Percentiles rank a stretch among this genome's conserved stretches.
Conservation (phyloP, 169 alveolate genomes). For the Cryptosporidium canis region DNA sequence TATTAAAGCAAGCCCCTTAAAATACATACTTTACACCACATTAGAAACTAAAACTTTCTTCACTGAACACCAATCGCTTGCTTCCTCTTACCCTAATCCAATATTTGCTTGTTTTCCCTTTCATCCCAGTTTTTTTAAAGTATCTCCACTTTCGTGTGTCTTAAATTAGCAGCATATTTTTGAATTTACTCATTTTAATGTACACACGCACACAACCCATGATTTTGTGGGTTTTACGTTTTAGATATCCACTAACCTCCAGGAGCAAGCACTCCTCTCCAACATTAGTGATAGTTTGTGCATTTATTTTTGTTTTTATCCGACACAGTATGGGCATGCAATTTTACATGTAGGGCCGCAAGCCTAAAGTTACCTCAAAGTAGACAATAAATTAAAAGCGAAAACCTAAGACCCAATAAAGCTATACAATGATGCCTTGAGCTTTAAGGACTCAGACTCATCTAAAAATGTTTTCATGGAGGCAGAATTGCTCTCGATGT, state of each 20-base stretch:
- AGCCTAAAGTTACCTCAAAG: background rate
- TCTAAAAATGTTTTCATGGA: slow-evolving; percentile 8
- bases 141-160: background rate
- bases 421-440: slow-evolving; percentile 25
- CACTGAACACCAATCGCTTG: background rate
- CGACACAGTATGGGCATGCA: no score
- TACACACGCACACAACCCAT: background rate
- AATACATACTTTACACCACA: slow-evolving; percentile 53
- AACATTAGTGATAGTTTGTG: background rate
- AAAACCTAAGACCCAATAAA: slow-evolving; percentile 28
- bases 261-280: background rate
- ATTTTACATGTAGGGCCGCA: background rate
- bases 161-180: no score
- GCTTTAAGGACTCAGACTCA: slow-evolving; percentile 3
- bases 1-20: background rate
- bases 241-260: background rate
- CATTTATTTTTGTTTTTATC: background rate
- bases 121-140: background rate
- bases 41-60: background rate
- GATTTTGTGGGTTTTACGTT: background rate
- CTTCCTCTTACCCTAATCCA: background rate
- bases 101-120: background rate
- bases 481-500: background rate
- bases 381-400: background rate
- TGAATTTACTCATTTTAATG: no score